Percentiles rank a stretch among this genome's conserved stretches.
Conservation (phyloP, 1,284 basidiomycete species). For the Ustilago vetiveriae region DNA sequence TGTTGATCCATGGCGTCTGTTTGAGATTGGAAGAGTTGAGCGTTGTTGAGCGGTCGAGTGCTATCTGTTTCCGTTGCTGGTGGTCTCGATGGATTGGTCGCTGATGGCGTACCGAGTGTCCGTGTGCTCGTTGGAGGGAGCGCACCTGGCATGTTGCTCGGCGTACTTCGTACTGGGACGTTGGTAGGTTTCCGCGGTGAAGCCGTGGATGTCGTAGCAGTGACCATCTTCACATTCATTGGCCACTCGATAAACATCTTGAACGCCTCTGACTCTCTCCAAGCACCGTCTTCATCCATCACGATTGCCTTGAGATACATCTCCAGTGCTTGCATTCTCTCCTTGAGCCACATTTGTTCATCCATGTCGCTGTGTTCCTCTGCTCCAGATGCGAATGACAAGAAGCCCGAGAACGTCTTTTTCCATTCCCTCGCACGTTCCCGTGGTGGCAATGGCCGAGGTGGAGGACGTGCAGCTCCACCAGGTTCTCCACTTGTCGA, state of each 20-base stretch:
- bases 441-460: constrained; percentile 81
- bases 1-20: constrained; percentile 82
- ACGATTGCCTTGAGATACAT: constrained; percentile 86
- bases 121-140: constrained; percentile 21
- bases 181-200: not conserved
- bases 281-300: constrained; percentile 79
- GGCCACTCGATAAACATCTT: constrained; percentile 87
- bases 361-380: constrained; percentile 13
- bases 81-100: constrained; percentile 15
- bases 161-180: not conserved
- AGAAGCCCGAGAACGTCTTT: constrained; percentile 53
- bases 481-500: constrained; percentile 23
- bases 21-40: constrained; percentile 82
- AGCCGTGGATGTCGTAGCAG: not conserved
- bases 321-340: constrained; percentile 80
- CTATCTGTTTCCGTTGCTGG: constrained; percentile 81
- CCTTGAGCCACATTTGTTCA: constrained; percentile 73
- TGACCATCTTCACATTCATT: constrained; percentile 48
- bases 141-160: constrained; percentile 19
- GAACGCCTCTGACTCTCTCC: constrained; percentile 83
- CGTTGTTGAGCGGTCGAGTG: constrained; percentile 86
- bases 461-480: constrained; percentile 71
- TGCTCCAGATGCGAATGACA: constrained; percentile 26
- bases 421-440: constrained; percentile 71
- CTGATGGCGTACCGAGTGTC: constrained; percentile 11